Percentiles rank a stretch among this genome's conserved stretches.
phyloP scores from a whole-genome alignment of 257 asterid species.

The Hygrophila difformis region DNA sequence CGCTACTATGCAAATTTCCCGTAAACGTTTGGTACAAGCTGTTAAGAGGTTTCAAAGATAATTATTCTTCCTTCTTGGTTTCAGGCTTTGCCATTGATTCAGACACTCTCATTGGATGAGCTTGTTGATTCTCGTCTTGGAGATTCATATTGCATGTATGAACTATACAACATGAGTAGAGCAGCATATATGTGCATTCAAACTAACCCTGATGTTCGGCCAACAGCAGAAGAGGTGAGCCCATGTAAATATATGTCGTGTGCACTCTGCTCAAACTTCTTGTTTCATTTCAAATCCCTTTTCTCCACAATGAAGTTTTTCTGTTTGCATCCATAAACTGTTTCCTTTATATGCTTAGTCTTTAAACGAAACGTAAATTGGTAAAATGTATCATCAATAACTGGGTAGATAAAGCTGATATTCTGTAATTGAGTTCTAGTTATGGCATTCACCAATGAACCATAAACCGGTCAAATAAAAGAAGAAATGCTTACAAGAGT shows the following conservation, averaged over 20 bases:
- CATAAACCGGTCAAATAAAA: too few species aligned
- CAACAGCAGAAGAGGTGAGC: slow-evolving; percentile 57
- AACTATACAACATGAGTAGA: slow-evolving; percentile 61
- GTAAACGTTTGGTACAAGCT: too few species aligned
- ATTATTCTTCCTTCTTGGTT: neutral
- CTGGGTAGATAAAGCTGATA: too few species aligned
- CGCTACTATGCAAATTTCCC: neutral
- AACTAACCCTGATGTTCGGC: slow-evolving; percentile 48
- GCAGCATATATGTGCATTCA: slow-evolving; percentile 53
- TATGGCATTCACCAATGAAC: too few species aligned
- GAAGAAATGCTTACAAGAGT: too few species aligned
- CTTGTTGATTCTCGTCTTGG: slow-evolving; percentile 57
- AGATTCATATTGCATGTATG: slow-evolving; percentile 44
- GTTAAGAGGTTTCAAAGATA: neutral
- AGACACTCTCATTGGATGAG: slow-evolving; percentile 42
- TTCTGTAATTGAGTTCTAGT: too few species aligned
- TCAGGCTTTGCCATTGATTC: slow-evolving; percentile 56
- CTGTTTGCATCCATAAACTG: neutral
- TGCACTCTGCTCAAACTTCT: neutral
- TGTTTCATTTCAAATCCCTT: too few species aligned
- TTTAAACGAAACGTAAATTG: too few species aligned
- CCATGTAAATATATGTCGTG: neutral
- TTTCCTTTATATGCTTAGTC: too few species aligned
- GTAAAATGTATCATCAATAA: too few species aligned
- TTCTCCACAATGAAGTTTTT: neutral